Base-by-base conservation (phyloP, 2,329 filamentous ascomycete genomes). In the Fusarium decemcellulare region DNA sequence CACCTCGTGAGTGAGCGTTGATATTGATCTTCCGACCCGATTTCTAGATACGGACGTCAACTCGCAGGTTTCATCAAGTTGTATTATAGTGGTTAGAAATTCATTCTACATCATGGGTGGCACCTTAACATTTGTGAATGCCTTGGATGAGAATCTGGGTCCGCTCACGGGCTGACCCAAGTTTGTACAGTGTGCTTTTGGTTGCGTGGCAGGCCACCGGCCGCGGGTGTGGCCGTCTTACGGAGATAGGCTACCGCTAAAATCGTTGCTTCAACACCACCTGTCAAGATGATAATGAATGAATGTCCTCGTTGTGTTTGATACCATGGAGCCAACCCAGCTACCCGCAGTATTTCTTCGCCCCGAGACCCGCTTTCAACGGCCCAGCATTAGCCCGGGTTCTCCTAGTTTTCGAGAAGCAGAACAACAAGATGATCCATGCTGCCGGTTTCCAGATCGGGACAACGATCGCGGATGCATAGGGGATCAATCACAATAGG, bases 321-420 rank as follows among this genome's bases (percentile, higher is more conserved):
- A 12, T 34, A 1, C 12, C 32, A 34, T 43, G 29, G 23, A 23
- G 23, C 29, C 27, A 23, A 43, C 39, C 8, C 34, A 14, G 36
- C 27, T 53, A 23, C 15, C 50, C 39, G 36, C 12, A 18, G n/a
- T 53, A 32, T 40, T 42, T 37, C n/a, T 34, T 12, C 12, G 32
- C 37, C 15, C 44, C n/a, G 32, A 29, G 23, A 36, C 52, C 37
- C 18, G 46, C 58, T 50, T 51, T 46, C 52, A 14, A 52, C 40
- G 37, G 42, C 14, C 23, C 46, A 43, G 39, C 42, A 32, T 40
- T 42, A 40, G 23, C 27, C 55, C 27, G 18, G 46, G 18, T 47
- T 55, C 59, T 54, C 36, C 52, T 50, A 39, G 62, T 51, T 52
- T 34, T 59, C 50, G 44, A 59, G 54, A 61, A 48, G 36, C 29